Conservation (phyloP, 345 rosid genomes). For the Tarenaya hassleriana region DNA sequence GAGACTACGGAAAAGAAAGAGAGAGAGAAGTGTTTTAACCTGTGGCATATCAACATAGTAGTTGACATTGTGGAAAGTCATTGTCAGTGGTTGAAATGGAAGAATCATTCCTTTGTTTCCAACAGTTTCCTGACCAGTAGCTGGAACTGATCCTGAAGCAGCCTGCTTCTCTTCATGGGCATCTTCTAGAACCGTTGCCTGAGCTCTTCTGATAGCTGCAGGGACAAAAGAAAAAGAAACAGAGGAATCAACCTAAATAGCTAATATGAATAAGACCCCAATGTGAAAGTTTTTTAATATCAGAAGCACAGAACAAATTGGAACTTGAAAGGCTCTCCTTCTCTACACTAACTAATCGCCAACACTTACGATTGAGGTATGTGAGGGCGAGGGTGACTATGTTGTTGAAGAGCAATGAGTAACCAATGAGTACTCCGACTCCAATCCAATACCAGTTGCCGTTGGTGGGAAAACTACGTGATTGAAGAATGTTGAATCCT, state of each 20-base stretch:
- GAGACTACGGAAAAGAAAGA: not conserved
- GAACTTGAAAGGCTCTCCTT: conserved; percentile 2
- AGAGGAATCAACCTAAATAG: conserved; percentile 6
- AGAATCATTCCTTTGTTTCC: conserved; percentile 84
- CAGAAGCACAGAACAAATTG: no score
- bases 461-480: conserved; percentile 40
- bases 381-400: conserved; percentile 64
- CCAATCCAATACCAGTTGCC: conserved; percentile 87
- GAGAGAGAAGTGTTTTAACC: conserved; percentile 33
- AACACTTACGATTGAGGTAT: conserved; percentile 66
- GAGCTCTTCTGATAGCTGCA: conserved; percentile 56
- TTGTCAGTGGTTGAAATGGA: conserved; percentile 82
- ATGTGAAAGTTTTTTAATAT: not conserved
- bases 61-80: conserved; percentile 88
- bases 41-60: conserved; percentile 89
- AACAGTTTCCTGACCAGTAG: conserved; percentile 23
- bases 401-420: conserved; percentile 59
- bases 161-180: conserved; percentile 31
- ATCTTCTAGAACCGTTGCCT: conserved; percentile 36
- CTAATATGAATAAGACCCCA: not conserved
- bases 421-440: conserved; percentile 50
- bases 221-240: conserved; percentile 18
- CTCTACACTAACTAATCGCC: not conserved
- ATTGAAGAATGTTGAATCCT: conserved; percentile 56
- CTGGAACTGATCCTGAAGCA: conserved; percentile 4